phyloP scores from a whole-genome alignment of 768 basidiomycete species.

The Nidula microcarpa region DNA sequence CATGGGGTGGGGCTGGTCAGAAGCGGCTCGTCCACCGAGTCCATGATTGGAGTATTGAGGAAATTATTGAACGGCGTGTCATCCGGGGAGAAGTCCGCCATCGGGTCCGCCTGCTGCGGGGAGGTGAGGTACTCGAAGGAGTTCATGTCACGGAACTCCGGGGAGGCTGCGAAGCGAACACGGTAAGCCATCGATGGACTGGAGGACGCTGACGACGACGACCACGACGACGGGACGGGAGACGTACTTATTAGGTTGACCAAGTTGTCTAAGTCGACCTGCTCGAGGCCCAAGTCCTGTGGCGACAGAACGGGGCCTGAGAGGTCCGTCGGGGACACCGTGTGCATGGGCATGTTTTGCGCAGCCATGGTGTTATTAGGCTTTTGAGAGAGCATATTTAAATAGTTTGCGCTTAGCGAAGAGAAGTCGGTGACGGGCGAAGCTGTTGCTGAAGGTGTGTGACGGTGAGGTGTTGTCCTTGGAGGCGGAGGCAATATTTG shows the following conservation, averaged over 20 bases:
- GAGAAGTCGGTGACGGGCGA: slow-evolving; percentile 39
- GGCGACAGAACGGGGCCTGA: slow-evolving; percentile 8
- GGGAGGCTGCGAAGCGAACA: slow-evolving; percentile 9
- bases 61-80: slow-evolving; percentile 32
- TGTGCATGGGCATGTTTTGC: slow-evolving; percentile 18
- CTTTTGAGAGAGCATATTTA: slow-evolving; percentile 62
- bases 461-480: slow-evolving; percentile 48
- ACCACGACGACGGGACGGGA: not conserved
- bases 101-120: slow-evolving; percentile 5
- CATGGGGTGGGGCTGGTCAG: slow-evolving; percentile 10
- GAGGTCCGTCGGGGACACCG: slow-evolving; percentile 15
- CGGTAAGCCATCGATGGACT: slow-evolving; percentile 14
- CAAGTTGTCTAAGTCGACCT: slow-evolving; percentile 10
- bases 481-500: slow-evolving; percentile 67
- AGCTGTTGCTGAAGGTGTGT: slow-evolving; percentile 22
- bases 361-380: slow-evolving; percentile 27
- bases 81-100: slow-evolving; percentile 23
- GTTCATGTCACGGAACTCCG: slow-evolving; percentile 12
- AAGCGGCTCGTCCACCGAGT: slow-evolving; percentile 15
- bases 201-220: slow-evolving; percentile 2
- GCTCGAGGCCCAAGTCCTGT: slow-evolving; percentile 15
- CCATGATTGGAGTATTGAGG: slow-evolving; percentile 32
- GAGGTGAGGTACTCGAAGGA: slow-evolving; percentile 25
- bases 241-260: slow-evolving; percentile 14
- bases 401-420: slow-evolving; percentile 56